These are phyloP conservation scores for Macrophomina phaseolina DNA, from an alignment of 2,329 filamentous ascomycete genomes.

Conservation along the genomic window DNA sequence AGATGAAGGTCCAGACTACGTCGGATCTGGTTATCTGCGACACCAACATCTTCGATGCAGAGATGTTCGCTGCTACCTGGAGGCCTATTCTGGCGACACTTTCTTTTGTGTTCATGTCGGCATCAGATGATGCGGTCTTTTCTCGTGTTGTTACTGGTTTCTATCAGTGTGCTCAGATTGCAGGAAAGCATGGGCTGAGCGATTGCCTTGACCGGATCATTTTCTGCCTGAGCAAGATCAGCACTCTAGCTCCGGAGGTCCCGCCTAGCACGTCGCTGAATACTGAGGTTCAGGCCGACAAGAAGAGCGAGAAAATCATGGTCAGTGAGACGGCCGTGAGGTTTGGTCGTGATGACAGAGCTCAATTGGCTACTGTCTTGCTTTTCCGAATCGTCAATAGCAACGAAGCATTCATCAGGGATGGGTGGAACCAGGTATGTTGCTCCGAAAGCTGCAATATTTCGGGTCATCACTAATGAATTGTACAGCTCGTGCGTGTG, in stretches of 20 bases:
- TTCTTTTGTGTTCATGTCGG: conserved; percentile 98
- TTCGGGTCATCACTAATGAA: conserved; percentile 46
- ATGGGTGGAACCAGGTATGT: conserved; percentile 79
- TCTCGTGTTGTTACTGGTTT: conserved; percentile 92
- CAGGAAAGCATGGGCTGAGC: conserved; percentile 78
- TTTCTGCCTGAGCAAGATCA: conserved; percentile 87
- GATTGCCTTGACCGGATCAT: conserved; percentile 94
- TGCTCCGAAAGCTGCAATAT: neutral
- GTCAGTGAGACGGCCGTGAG: conserved; percentile 97
- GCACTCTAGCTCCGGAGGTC: conserved; percentile 77
- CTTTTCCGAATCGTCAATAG: conserved; percentile 89
- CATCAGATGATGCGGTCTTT: conserved; percentile 94
- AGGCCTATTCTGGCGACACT: conserved; percentile 91
- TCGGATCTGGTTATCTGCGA: conserved; percentile 78
- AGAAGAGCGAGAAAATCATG: conserved; percentile 94
- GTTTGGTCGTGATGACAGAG: conserved; percentile 90
- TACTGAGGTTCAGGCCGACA: conserved; percentile 90
- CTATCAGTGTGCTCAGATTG: conserved; percentile 93
- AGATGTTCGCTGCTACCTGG: conserved; percentile 98
- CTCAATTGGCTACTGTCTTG: conserved; percentile 92
- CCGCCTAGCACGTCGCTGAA: conserved; percentile 87
- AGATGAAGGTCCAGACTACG: conserved; percentile 80
- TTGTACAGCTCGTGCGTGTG: conserved; percentile 77
- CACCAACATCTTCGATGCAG: conserved; percentile 93
- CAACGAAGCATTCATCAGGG: conserved; percentile 76